Conservation (phyloP, 2,329 filamentous ascomycete species). For the Penicillium freii region DNA sequence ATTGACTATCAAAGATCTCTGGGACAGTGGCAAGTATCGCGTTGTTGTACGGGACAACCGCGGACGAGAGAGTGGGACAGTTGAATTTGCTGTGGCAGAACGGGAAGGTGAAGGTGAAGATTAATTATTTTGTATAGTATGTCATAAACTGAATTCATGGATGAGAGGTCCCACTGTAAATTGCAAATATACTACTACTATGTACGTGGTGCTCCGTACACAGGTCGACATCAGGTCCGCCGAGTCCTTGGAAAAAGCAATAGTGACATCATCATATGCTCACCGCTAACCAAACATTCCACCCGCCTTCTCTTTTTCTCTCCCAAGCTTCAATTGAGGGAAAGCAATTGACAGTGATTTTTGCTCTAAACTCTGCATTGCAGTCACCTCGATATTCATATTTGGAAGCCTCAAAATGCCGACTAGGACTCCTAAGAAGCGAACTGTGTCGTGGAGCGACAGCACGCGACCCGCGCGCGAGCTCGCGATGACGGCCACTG, state of each 20-base stretch:
- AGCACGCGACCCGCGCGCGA: slow-evolving; percentile 11
- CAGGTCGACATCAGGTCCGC: background rate
- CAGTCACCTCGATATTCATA: background rate
- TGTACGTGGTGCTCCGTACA: no score
- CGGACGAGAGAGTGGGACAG: slow-evolving; percentile 48
- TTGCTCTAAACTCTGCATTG: background rate
- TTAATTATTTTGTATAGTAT: slow-evolving; percentile 14
- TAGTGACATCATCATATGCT: slow-evolving; percentile 39
- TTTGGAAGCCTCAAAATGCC: background rate
- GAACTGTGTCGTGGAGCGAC: slow-evolving; percentile 15
- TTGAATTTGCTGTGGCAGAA: slow-evolving; percentile 49
- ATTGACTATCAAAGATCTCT: slow-evolving; percentile 90
- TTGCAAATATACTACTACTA: background rate
- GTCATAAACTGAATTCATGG: background rate
- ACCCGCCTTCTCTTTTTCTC: background rate
- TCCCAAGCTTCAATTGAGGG: background rate
- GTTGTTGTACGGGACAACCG: slow-evolving; percentile 53
- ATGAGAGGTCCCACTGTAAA: slow-evolving; percentile 6
- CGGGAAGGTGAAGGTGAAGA: slow-evolving; percentile 37
- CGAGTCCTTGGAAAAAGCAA: background rate
- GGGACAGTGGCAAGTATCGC: slow-evolving; percentile 76
- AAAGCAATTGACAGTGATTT: background rate
- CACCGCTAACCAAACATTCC: slow-evolving; percentile 24
- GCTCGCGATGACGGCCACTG: slow-evolving; percentile 13
- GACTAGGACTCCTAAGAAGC: slow-evolving; percentile 25